phyloP scores from a whole-genome alignment of 2,329 filamentous ascomycete genomes.

The Tolypocladium tundrense region DNA sequence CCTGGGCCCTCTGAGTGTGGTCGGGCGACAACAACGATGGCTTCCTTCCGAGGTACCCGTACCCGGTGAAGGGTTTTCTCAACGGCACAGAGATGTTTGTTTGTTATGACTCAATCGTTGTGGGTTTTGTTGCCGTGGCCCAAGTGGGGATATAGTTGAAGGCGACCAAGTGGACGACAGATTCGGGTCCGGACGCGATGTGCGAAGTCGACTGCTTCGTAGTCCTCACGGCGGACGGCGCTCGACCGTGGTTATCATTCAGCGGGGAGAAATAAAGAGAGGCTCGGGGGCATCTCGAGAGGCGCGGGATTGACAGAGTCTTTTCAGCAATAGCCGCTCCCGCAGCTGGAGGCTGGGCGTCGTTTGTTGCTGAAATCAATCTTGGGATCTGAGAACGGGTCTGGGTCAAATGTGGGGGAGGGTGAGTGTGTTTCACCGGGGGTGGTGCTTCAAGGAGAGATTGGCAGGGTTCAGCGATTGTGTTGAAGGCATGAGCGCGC shows the following conservation, averaged over 20 bases:
- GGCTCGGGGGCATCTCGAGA: not conserved
- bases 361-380: slow-evolving; percentile 1
- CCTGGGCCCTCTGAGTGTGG: not conserved
- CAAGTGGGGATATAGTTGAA: not conserved
- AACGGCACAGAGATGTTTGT: not conserved
- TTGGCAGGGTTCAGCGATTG: not conserved
- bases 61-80: not conserved
- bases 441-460: not conserved
- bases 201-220: not conserved
- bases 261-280: not conserved
- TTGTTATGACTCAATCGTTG: not conserved
- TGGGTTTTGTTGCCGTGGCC: not conserved
- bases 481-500: not conserved
- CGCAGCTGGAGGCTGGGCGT: not conserved
- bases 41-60: not conserved
- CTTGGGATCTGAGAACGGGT: not conserved
- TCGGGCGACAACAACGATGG: not conserved
- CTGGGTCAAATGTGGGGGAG: not conserved
- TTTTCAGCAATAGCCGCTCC: not conserved
- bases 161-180: not conserved
- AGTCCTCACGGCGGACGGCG: not conserved
- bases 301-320: not conserved
- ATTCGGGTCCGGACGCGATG: not conserved
- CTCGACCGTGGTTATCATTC: not conserved
- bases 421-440: not conserved